Percentiles rank a stretch among this genome's conserved stretches.
phyloP scores from a whole-genome alignment of 192 early-diverging fungal genomes.

The Coemansia aciculifera region DNA sequence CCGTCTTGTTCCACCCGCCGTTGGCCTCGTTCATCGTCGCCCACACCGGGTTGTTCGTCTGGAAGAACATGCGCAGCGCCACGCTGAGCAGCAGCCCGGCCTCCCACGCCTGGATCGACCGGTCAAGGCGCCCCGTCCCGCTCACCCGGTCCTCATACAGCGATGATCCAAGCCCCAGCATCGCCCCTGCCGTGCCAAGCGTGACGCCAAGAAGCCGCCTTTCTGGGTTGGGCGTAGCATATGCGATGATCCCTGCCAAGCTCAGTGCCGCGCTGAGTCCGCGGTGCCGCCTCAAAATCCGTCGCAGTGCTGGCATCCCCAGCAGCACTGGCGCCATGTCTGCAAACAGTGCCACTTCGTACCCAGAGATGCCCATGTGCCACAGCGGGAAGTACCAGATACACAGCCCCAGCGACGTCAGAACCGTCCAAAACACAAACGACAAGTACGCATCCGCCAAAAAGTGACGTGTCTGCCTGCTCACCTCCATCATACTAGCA shows the following conservation, averaged over 20 bases:
- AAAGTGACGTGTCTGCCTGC: constrained; percentile 46
- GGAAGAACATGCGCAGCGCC: constrained; percentile 73
- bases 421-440: constrained; percentile 81
- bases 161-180: constrained; percentile 59
- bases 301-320: constrained; percentile 59
- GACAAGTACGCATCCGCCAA: constrained; percentile 68
- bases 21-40: constrained; percentile 74
- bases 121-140: constrained; percentile 60
- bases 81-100: constrained; percentile 69
- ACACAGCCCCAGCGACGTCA: constrained; percentile 68
- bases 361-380: constrained; percentile 84
- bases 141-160: constrained; percentile 59
- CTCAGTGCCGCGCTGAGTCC: constrained; percentile 60
- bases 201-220: constrained; percentile 62
- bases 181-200: constrained; percentile 59
- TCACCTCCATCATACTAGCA: not conserved
- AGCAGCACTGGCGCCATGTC: constrained; percentile 62
- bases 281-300: constrained; percentile 56
- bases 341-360: constrained; percentile 69
- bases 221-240: constrained; percentile 59
- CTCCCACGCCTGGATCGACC: constrained; percentile 64
- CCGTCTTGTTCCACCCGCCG: constrained; percentile 72
- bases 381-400: constrained; percentile 84
- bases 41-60: constrained; percentile 80
- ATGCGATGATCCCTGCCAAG: constrained; percentile 65